Percentiles rank a stretch among this genome's conserved stretches.
Evolutionary conservation across 805 yeast species (phyloP).

Genomic region (Monosporozyma yasuniensis): DNA sequence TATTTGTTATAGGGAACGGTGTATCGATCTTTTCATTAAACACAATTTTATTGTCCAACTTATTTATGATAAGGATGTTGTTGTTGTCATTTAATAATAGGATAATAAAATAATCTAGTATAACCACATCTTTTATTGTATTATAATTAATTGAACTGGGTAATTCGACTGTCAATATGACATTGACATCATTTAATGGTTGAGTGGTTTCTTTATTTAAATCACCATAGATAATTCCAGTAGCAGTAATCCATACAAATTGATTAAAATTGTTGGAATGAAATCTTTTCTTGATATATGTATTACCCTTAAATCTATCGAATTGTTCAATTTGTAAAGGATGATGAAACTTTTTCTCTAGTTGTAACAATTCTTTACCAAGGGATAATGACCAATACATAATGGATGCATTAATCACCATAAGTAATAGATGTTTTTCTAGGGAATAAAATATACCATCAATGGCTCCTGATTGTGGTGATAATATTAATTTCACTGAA

Average conservation of each 20-base stretch:
- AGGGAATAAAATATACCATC: constrained; percentile 20
- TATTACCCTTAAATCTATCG: constrained; percentile 27
- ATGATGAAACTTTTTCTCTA: neutral
- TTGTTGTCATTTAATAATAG: constrained; percentile 38
- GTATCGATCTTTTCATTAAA: constrained; percentile 32
- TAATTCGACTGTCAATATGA: constrained; percentile 34
- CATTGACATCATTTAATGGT: constrained; percentile 21
- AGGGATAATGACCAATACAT: constrained; percentile 11
- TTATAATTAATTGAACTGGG: constrained; percentile 25
- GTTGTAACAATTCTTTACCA: neutral
- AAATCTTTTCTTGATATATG: constrained; percentile 27
- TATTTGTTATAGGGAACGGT: constrained; percentile 24
- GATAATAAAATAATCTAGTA: constrained; percentile 48
- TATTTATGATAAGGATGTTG: constrained; percentile 41
- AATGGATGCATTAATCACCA: constrained; percentile 17
- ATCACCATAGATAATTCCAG: constrained; percentile 40
- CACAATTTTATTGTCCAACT: constrained; percentile 41
- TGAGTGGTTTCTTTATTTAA: constrained; percentile 5
- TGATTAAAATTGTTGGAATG: constrained; percentile 12
- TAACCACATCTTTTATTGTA: constrained; percentile 31
- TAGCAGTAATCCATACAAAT: constrained; percentile 41
- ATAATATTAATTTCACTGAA: neutral
- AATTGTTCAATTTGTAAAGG: constrained; percentile 24
- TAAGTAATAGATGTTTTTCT: constrained; percentile 7
- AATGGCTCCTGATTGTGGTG: constrained; percentile 6